These are phyloP conservation scores for Elaphomyces granulatus DNA, from an alignment of 495 filamentous ascomycete species.

Conservation along the genomic window DNA sequence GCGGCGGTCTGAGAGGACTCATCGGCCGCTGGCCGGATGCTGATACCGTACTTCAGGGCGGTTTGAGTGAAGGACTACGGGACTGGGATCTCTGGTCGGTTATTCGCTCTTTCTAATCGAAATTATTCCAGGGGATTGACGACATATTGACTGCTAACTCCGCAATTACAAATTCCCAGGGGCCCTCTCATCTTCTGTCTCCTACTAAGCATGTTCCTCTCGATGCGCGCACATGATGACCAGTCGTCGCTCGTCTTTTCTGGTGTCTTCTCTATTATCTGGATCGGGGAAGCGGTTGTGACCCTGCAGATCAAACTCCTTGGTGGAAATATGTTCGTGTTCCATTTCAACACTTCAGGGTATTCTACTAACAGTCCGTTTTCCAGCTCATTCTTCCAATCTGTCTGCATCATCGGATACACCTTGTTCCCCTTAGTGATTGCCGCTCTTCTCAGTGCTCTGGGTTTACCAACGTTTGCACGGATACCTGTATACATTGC, in stretches of 20 bases:
- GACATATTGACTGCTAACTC: neutral
- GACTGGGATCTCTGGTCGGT: slow-evolving; percentile 92
- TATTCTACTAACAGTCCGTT: too few relatives aligned
- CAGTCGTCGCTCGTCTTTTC: slow-evolving; percentile 86
- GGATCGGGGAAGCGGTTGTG: slow-evolving; percentile 92
- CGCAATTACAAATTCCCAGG: slow-evolving; percentile 32
- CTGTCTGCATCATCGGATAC: slow-evolving; percentile 94
- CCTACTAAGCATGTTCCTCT: slow-evolving; percentile 71
- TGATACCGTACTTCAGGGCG: slow-evolving; percentile 55
- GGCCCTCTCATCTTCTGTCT: slow-evolving; percentile 89
- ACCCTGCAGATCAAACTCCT: slow-evolving; percentile 97
- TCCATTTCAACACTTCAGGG: too few relatives aligned
- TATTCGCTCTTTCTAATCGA: too few relatives aligned
- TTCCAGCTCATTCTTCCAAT: slow-evolving; percentile 93
- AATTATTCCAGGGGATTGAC: neutral
- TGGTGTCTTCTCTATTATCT: slow-evolving; percentile 90
- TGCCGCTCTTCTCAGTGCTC: slow-evolving; percentile 73
- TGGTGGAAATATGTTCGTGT: slow-evolving; percentile 87
- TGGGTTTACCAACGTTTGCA: slow-evolving; percentile 59
- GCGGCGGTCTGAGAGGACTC: slow-evolving; percentile 44
- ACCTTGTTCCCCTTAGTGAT: slow-evolving; percentile 97
- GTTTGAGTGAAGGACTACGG: slow-evolving; percentile 73
- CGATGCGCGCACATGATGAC: slow-evolving; percentile 52
- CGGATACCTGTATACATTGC: slow-evolving; percentile 83
- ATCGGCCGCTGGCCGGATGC: slow-evolving; percentile 59